Evolutionary conservation across 2,329 filamentous ascomycete genomes (phyloP).

Genomic region (Botrytis deweyae): DNA sequence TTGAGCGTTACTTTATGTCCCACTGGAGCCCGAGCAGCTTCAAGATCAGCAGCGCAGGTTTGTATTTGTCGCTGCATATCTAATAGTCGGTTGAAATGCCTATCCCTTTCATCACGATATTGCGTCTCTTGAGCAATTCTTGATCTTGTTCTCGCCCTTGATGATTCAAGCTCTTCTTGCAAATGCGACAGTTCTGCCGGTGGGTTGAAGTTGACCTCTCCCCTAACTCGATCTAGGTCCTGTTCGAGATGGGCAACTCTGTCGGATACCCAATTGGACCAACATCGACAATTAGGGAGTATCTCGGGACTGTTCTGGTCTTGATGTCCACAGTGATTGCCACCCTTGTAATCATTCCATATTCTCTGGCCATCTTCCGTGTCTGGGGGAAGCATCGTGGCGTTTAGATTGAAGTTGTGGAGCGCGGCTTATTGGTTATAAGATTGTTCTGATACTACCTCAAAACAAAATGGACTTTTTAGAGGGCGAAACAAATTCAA

Average conservation of each 20-base stretch:
- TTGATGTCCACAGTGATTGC: background rate
- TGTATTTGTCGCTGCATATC: conserved; percentile 18
- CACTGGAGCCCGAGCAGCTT: background rate
- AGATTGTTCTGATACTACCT: background rate
- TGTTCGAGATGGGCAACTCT: background rate
- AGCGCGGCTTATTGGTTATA: too few relatives aligned
- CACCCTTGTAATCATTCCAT: background rate
- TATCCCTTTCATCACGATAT: conserved; percentile 16
- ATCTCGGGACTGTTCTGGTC: background rate
- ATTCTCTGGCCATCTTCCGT: background rate
- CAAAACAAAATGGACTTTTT: background rate
- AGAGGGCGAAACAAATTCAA: background rate
- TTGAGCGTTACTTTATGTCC: background rate
- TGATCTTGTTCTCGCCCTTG: conserved; percentile 1
- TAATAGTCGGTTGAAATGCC: conserved; percentile 17
- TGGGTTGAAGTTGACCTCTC: background rate
- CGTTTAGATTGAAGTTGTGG: background rate
- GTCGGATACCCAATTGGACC: conserved; percentile 2
- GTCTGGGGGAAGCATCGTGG: conserved; percentile 1
- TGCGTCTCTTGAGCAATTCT: conserved; percentile 10
- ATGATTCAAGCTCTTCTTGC: background rate
- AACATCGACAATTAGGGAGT: conserved; percentile 1
- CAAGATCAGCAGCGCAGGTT: conserved; percentile 11
- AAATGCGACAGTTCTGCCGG: background rate
- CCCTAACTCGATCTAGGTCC: background rate